Conservation (phyloP, 2,329 filamentous ascomycete species). For the Raffaelea ambrosiae region DNA sequence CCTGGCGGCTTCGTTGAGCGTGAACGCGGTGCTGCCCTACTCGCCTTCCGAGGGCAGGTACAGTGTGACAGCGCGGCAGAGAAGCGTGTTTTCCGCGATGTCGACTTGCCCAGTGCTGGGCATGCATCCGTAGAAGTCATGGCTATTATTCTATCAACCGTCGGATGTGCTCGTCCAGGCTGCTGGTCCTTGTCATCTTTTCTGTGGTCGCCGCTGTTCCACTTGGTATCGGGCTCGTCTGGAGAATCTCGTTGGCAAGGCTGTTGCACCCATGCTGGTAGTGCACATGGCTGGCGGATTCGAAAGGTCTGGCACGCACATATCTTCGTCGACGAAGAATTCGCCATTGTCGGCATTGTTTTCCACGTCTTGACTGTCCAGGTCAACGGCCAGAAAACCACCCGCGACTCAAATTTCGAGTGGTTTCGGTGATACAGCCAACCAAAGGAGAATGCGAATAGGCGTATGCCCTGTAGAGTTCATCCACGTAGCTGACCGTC, state of each 20-base stretch:
- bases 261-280: neutral
- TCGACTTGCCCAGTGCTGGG: too few relatives aligned
- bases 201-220: neutral
- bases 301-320: neutral
- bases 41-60: too few relatives aligned
- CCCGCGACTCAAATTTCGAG: neutral
- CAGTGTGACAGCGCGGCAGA: too few relatives aligned
- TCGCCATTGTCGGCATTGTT: neutral
- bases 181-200: neutral
- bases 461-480: neutral
- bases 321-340: neutral
- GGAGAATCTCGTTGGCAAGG: neutral
- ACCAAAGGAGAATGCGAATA: neutral
- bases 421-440: neutral
- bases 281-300: neutral
- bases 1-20: too few relatives aligned
- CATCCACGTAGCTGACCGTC: neutral
- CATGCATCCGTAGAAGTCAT: too few relatives aligned
- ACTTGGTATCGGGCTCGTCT: too few relatives aligned
- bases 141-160: too few relatives aligned
- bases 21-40: too few relatives aligned
- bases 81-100: too few relatives aligned
- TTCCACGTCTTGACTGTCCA: neutral
- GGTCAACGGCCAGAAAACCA: neutral
- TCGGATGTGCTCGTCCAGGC: too few relatives aligned